phyloP scores from a whole-genome alignment of 371 early-diverging fungal species.

The Mortierella sp. region DNA sequence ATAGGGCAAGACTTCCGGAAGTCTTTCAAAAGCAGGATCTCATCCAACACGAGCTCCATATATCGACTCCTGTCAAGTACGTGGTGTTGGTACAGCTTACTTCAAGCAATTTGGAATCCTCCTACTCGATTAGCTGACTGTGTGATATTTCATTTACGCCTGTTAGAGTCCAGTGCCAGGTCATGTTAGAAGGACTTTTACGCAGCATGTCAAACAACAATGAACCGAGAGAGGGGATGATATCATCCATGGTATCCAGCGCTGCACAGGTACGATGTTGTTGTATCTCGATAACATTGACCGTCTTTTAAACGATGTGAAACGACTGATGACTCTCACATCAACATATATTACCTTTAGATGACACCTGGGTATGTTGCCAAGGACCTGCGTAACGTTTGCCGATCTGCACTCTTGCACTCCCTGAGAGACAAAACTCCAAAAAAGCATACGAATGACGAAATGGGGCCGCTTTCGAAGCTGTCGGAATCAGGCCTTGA shows the following conservation, averaged over 20 bases:
- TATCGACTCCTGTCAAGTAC: constrained; percentile 38
- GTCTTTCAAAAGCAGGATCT: constrained; percentile 22
- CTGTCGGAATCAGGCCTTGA: not conserved
- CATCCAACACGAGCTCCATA: constrained; percentile 40
- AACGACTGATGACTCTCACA: too few species aligned
- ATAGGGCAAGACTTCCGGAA: constrained; percentile 33
- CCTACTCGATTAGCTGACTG: too few species aligned
- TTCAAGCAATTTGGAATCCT: not conserved
- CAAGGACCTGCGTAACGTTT: constrained; percentile 61
- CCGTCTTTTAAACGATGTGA: too few species aligned
- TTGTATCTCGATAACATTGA: not conserved
- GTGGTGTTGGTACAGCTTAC: not conserved
- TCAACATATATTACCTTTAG: constrained; percentile 26
- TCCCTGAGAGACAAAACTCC: constrained; percentile 16
- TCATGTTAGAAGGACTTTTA: constrained; percentile 17
- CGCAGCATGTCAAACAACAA: not conserved
- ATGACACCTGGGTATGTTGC: constrained; percentile 73
- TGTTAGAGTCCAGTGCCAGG: constrained; percentile 41
- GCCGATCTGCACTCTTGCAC: constrained; percentile 60
- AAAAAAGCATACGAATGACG: not conserved
- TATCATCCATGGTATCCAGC: not conserved
- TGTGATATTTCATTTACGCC: too few species aligned
- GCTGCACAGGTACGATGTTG: constrained; percentile 25
- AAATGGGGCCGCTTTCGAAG: not conserved
- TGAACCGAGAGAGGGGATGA: not conserved